Base-by-base conservation (phyloP, 306 rosid species). In the Argentina anserina region DNA sequence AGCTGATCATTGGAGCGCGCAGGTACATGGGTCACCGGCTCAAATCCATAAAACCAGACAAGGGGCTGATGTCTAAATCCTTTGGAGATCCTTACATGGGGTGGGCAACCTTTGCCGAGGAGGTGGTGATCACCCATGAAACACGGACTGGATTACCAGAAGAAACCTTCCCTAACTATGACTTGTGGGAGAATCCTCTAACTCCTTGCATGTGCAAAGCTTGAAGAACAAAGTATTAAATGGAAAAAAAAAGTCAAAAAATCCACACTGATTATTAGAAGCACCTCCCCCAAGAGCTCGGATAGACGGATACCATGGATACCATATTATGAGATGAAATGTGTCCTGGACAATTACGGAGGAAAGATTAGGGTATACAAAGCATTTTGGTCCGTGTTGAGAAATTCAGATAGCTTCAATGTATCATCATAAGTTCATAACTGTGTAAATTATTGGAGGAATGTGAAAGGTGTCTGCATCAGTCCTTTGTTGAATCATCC, bases 41-140 rank as follows among this genome's bases (percentile, higher is more conserved):
- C 21, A 94, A 94, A 79, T 94, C 99, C 70, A 94, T 94, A 70
- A 94, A 94, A 78, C 99, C 99, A 0, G 99, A 94, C 87, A 94
- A 94, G 81, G 99, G 99, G 45, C 86, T 94, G 20, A 94, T 94
- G 99, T 94, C 99, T 20, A 94, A 94, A 72, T 94, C 99, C 74
- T 94, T 94, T 56, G 99, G 99, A 49, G 99, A 94, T 76, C 99
- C 99, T 9, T 94, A 91, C 86, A 91, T 94, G 97, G 97, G 97
- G 2, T 94, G 99, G 97, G 95, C 99, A 3, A 71, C 90, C 72
- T 94, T 94, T 67, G 97, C 89, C 18, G 97, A 94, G 81, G 99
- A 94, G 42, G 99, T 91, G 18, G 88, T 90, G 29, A 85, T 87
- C 40, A 90, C 98, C 65, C 98, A 92, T 79, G 95, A 88, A 79